Evolutionary conservation across 2,329 filamentous ascomycete genomes (phyloP).

Genomic region (Huntiella moniliformis): DNA sequence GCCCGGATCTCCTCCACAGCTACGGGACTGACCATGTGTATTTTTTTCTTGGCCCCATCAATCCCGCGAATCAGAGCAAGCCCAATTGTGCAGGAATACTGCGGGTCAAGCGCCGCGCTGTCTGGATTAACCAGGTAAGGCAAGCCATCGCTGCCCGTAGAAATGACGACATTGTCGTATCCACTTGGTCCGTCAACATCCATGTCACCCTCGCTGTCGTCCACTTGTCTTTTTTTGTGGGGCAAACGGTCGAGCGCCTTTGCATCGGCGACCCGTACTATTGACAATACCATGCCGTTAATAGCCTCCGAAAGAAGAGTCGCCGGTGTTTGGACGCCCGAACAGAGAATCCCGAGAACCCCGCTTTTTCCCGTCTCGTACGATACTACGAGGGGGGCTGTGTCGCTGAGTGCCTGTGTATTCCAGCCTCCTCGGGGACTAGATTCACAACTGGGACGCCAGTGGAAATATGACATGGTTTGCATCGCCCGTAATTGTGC

Average conservation of each 20-base stretch:
- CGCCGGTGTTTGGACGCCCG: constrained; percentile 43
- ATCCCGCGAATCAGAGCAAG: constrained; percentile 53
- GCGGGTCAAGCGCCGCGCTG: constrained; percentile 39
- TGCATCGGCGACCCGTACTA: constrained; percentile 40
- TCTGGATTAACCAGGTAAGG: constrained; percentile 41
- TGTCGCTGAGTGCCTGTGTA: constrained; percentile 32
- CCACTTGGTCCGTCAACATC: constrained; percentile 12
- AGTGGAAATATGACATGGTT: constrained; percentile 62
- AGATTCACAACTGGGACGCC: constrained; percentile 3
- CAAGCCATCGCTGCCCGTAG: constrained; percentile 31
- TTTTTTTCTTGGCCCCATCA: constrained; percentile 29
- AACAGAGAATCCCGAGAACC: constrained; percentile 47
- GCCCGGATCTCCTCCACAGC: constrained; percentile 21
- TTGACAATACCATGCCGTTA: constrained; percentile 50
- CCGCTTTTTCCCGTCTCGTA: constrained; percentile 34
- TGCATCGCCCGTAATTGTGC: constrained; percentile 55
- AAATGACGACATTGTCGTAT: constrained; percentile 12
- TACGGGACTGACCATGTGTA: constrained; percentile 51
- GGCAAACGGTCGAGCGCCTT: constrained; percentile 25
- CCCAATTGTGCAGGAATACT: constrained; percentile 39
- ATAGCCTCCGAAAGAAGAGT: constrained; percentile 44
- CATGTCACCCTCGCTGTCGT: constrained; percentile 10
- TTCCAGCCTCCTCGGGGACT: constrained; percentile 26
- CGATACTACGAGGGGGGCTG: constrained; percentile 41
- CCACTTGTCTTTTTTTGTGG: constrained; percentile 8